A percentile compares a stretch with the other conserved stretches of the same genome.
Conservation (phyloP, 1,139 yeast genomes). For the Arxiozyma slooffiae region DNA sequence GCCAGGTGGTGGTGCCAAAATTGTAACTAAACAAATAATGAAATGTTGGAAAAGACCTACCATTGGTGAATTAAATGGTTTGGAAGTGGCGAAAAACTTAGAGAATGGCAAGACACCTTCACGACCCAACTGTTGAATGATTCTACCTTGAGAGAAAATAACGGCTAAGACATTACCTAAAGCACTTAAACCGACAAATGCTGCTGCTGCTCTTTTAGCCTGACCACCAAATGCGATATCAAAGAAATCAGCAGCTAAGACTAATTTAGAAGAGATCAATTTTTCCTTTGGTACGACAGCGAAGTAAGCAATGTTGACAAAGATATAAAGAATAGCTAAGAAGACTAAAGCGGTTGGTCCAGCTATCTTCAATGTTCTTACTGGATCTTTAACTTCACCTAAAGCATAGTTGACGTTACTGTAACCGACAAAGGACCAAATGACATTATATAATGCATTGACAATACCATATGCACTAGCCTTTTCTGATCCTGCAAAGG, state of each 20-base stretch:
- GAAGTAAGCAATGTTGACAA: conserved; percentile 63
- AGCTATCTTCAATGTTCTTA: conserved; percentile 55
- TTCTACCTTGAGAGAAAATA: conserved; percentile 67
- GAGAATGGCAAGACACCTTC: conserved; percentile 68
- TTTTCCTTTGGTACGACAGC: conserved; percentile 64
- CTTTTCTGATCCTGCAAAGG: conserved; percentile 46
- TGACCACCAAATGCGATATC: conserved; percentile 60
- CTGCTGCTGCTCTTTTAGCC: conserved; percentile 56
- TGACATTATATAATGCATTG: conserved; percentile 67
- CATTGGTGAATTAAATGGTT: conserved; percentile 40
- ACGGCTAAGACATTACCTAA: conserved; percentile 73
- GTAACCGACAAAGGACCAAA: conserved; percentile 71
- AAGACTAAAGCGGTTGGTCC: conserved; percentile 60
- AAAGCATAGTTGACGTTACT: conserved; percentile 75
- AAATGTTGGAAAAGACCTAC: conserved; percentile 48
- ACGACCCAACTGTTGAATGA: conserved; percentile 63
- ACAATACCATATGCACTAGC: conserved; percentile 73
- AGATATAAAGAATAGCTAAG: conserved; percentile 53
- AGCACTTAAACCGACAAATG: conserved; percentile 67
- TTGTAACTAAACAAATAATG: conserved; percentile 43
- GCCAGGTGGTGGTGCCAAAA: conserved; percentile 62
- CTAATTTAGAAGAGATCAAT: conserved; percentile 51
- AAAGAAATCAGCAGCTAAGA: conserved; percentile 68
- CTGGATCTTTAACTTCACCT: conserved; percentile 67
- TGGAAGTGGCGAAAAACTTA: conserved; percentile 42